A percentile compares a stretch with the other conserved stretches of the same genome.
These are phyloP conservation scores for Cyberlindnera misumaiensis DNA, from an alignment of 805 yeast genomes.

Conservation along the genomic window DNA sequence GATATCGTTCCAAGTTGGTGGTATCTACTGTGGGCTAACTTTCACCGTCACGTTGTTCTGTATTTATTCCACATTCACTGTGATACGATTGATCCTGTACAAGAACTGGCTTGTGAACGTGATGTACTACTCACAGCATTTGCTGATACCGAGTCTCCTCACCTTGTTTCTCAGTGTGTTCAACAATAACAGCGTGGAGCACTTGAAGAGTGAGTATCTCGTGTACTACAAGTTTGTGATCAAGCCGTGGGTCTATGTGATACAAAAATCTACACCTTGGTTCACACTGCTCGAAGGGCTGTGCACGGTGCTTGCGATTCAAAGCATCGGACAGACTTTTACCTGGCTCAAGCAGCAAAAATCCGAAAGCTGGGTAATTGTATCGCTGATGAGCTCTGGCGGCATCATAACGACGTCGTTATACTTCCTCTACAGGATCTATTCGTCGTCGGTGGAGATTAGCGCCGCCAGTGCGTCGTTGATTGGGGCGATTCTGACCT, in stretches of 20 bases:
- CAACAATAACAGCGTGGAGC: conserved; percentile 26
- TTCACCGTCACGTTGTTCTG: conserved; percentile 69
- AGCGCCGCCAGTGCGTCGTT: conserved; percentile 69
- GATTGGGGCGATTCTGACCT: conserved; percentile 77
- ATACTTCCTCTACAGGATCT: conserved; percentile 77
- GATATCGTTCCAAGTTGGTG: conserved; percentile 90
- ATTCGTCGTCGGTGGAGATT: conserved; percentile 63
- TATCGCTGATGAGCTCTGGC: conserved; percentile 65
- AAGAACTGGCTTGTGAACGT: conserved; percentile 26
- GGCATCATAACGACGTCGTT: conserved; percentile 68
- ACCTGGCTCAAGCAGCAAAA: conserved; percentile 55
- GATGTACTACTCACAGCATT: conserved; percentile 74
- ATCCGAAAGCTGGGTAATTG: conserved; percentile 72
- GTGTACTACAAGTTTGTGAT: conserved; percentile 33
- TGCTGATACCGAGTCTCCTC: conserved; percentile 73
- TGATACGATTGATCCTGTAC: conserved; percentile 50
- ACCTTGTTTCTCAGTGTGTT: conserved; percentile 60
- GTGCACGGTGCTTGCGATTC: conserved; percentile 86
- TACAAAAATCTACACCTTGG: conserved; percentile 79
- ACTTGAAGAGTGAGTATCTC: conserved; percentile 17
- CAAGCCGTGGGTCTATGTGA: conserved; percentile 61
- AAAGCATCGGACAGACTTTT: conserved; percentile 80
- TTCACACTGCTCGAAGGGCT: conserved; percentile 91
- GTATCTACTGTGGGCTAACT: conserved; percentile 81
- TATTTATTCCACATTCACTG: conserved; percentile 66